Percentiles rank a stretch among this genome's conserved stretches.
Conservation (phyloP, 2,329 filamentous ascomycete species). For the Penicillium expansum region DNA sequence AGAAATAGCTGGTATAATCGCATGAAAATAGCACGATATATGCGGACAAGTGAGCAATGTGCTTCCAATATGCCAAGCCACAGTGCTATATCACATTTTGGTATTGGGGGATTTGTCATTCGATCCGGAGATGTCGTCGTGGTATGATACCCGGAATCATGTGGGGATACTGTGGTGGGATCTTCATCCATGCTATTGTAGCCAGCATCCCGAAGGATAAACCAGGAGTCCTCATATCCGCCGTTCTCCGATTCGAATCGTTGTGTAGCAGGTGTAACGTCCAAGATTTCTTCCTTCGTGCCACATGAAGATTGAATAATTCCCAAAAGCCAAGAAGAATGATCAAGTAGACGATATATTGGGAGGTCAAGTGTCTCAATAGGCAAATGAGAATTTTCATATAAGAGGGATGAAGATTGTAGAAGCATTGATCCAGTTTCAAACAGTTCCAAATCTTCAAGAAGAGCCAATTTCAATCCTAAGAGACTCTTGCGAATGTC, state of each 20-base stretch:
- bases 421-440: background rate
- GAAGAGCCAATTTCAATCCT: constrained; percentile 12
- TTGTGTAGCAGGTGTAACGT: background rate
- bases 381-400: background rate
- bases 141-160: constrained; percentile 14
- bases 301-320: constrained; percentile 7
- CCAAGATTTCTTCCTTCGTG: background rate
- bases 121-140: background rate
- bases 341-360: constrained; percentile 16
- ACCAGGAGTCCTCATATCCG: background rate
- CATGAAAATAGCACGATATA: constrained; percentile 18
- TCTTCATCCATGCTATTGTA: background rate
- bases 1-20: constrained; percentile 20
- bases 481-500: constrained; percentile 9
- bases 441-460: constrained; percentile 16
- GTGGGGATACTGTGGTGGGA: constrained; percentile 4
- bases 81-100: constrained; percentile 3
- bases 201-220: background rate
- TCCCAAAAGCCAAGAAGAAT: constrained; percentile 16
- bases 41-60: constrained; percentile 15
- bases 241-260: background rate
- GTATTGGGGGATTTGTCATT: background rate
- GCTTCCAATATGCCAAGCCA: constrained; percentile 16
- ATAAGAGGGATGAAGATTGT: background rate
- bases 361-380: constrained; percentile 15